Conservation (phyloP, 1,284 basidiomycete genomes). For the Puccinia coronata region DNA sequence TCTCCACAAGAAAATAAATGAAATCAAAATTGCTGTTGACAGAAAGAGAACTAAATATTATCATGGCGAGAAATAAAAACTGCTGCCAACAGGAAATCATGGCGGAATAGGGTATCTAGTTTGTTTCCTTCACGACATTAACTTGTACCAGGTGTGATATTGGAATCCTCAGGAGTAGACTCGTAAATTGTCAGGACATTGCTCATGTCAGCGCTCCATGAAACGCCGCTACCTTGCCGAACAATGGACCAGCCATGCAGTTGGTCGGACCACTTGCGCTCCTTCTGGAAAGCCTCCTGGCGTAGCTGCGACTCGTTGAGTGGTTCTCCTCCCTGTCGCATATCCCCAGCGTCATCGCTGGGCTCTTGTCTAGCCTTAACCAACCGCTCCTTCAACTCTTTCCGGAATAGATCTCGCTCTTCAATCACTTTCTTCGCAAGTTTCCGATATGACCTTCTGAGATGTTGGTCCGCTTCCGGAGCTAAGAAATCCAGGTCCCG, state of each 20-base stretch:
- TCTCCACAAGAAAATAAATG: no score
- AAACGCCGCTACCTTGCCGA: conserved; percentile 32
- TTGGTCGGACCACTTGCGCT: conserved; percentile 43
- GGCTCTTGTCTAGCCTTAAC: not conserved
- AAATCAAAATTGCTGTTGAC: no score
- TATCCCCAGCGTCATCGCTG: not conserved
- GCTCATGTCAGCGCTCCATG: conserved; percentile 41
- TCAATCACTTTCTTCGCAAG: conserved; percentile 20
- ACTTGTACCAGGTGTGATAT: not conserved
- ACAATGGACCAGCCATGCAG: conserved; percentile 47
- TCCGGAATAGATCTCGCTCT: conserved; percentile 22
- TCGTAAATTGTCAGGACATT: conserved; percentile 15
- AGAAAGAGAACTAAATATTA: no score
- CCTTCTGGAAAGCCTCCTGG: conserved; percentile 45
- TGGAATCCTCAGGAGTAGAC: not conserved
- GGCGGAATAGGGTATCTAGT: not conserved
- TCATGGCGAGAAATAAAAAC: no score
- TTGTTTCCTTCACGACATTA: not conserved
- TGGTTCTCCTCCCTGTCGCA: not conserved
- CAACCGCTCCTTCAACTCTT: conserved; percentile 38
- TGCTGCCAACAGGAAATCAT: not conserved
- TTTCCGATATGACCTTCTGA: conserved; percentile 40
- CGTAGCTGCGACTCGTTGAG: conserved; percentile 41
- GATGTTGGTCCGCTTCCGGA: conserved; percentile 43
- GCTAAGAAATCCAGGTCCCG: conserved; percentile 40